These are phyloP conservation scores for Phytophthora capsici DNA, from an alignment of 352 stramenopile genomes.

Conservation along the genomic window DNA sequence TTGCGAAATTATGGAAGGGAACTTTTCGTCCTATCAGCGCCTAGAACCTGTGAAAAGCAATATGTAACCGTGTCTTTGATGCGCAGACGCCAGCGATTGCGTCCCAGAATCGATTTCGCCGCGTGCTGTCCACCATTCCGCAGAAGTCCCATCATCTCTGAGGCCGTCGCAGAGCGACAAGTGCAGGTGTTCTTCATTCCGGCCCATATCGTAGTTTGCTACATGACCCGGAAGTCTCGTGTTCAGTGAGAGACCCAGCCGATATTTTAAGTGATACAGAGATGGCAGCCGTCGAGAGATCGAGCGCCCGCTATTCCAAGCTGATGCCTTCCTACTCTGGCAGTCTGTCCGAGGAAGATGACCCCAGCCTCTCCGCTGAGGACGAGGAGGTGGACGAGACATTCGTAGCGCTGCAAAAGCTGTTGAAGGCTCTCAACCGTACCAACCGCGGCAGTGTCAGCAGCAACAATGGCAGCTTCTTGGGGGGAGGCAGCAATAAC, in stretches of 20 bases:
- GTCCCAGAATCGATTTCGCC: constrained; percentile 30
- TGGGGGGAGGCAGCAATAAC: constrained; percentile 9
- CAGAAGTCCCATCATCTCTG: too few relatives aligned
- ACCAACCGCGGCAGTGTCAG: constrained; percentile 30
- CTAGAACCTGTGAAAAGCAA: constrained; percentile 15
- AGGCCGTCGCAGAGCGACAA: neutral
- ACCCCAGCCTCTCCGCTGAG: constrained; percentile 58
- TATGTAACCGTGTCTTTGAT: constrained; percentile 20
- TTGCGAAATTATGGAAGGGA: constrained; percentile 16
- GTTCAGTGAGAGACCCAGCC: neutral
- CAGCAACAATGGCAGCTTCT: constrained; percentile 26
- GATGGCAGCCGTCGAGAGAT: constrained; percentile 30
- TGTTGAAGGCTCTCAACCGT: constrained; percentile 71
- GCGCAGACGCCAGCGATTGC: constrained; percentile 5
- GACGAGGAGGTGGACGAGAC: constrained; percentile 84
- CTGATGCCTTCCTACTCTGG: constrained; percentile 59
- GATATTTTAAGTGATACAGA: neutral
- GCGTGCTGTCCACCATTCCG: constrained; percentile 19
- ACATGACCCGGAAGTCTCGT: constrained; percentile 20
- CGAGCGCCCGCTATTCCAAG: constrained; percentile 40
- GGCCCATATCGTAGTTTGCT: constrained; percentile 16
- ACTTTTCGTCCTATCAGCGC: constrained; percentile 5
- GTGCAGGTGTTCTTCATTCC: neutral
- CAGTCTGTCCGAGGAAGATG: constrained; percentile 45
- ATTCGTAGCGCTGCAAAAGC: constrained; percentile 78